Conservation (phyloP, 1,284 basidiomycete genomes). For the Cystobasidium slooffiae region DNA sequence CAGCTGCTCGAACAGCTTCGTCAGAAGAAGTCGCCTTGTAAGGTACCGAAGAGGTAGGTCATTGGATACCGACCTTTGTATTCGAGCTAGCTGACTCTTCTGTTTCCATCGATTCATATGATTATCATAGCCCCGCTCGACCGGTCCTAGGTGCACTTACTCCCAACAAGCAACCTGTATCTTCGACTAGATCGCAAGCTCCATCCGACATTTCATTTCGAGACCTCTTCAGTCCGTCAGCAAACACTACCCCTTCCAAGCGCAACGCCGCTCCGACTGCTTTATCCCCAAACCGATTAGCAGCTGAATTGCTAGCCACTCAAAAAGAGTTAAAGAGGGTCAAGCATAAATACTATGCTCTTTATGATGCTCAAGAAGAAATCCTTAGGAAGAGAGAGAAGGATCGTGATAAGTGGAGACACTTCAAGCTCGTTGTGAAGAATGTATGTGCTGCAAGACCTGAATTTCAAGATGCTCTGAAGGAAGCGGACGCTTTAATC, state of each 20-base stretch:
- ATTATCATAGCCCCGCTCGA: constrained; percentile 2
- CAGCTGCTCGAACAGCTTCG: constrained; percentile 5
- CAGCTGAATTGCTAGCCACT: constrained; percentile 3
- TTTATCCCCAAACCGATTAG: not conserved
- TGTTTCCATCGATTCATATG: not conserved
- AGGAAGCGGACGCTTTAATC: not conserved
- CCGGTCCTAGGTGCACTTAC: not conserved
- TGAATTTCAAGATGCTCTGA: constrained; percentile 3
- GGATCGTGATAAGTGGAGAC: constrained; percentile 31
- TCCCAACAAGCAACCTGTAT: constrained; percentile 2
- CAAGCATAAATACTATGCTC: constrained; percentile 32
- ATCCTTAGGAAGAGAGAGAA: constrained; percentile 3
- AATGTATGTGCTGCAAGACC: not conserved
- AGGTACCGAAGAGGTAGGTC: constrained; percentile 10
- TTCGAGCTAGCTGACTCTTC: not conserved
- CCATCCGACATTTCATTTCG: constrained; percentile 1
- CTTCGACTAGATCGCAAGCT: constrained; percentile 6
- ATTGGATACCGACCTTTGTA: not conserved
- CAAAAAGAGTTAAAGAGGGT: constrained; percentile 16
- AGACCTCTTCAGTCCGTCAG: constrained; percentile 6
- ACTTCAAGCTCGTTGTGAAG: constrained; percentile 22
- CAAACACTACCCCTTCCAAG: not conserved
- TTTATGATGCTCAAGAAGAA: constrained; percentile 4
- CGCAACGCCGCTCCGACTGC: not conserved
- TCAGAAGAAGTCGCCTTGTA: not conserved